Conservation (phyloP, 2,329 filamentous ascomycete species). For the Madurella fahalii region DNA sequence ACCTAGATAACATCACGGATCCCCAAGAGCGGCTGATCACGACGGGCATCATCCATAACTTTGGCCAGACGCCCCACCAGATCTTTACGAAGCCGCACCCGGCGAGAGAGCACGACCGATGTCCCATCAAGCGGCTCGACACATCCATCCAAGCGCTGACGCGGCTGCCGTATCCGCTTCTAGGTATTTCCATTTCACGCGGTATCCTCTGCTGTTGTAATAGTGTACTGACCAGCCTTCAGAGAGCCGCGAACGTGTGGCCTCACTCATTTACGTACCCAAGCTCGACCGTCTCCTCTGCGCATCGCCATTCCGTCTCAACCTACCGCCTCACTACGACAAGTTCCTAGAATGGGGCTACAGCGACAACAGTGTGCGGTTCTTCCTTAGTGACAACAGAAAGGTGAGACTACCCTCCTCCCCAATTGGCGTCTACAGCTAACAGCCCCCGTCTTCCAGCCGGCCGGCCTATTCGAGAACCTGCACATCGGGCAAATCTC, state of each 20-base stretch:
- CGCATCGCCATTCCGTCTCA: slow-evolving; percentile 77
- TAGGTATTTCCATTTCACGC: slow-evolving; percentile 44
- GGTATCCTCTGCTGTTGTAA: neutral
- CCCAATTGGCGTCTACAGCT: neutral
- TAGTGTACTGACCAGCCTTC: slow-evolving; percentile 8
- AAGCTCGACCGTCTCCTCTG: slow-evolving; percentile 81
- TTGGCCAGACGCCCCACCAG: slow-evolving; percentile 95
- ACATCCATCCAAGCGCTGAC: slow-evolving; percentile 71
- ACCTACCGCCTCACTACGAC: slow-evolving; percentile 81
- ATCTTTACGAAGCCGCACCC: slow-evolving; percentile 82
- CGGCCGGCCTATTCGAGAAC: slow-evolving; percentile 87
- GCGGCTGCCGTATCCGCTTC: slow-evolving; percentile 71
- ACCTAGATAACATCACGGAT: slow-evolving; percentile 87
- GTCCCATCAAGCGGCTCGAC: slow-evolving; percentile 68
- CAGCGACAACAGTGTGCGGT: slow-evolving; percentile 85
- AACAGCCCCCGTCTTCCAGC: slow-evolving; percentile 35
- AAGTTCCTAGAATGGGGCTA: slow-evolving; percentile 96
- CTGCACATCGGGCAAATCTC: slow-evolving; percentile 88
- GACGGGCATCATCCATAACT: slow-evolving; percentile 97
- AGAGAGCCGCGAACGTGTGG: slow-evolving; percentile 72
- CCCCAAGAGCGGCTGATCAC: slow-evolving; percentile 81
- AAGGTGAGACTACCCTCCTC: slow-evolving; percentile 46
- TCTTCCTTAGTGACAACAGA: slow-evolving; percentile 79
- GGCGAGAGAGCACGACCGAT: slow-evolving; percentile 63
- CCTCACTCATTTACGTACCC: slow-evolving; percentile 70